Evolutionary conservation across 805 yeast species (phyloP).

Genomic region (Debaryomyces prosopidis): DNA sequence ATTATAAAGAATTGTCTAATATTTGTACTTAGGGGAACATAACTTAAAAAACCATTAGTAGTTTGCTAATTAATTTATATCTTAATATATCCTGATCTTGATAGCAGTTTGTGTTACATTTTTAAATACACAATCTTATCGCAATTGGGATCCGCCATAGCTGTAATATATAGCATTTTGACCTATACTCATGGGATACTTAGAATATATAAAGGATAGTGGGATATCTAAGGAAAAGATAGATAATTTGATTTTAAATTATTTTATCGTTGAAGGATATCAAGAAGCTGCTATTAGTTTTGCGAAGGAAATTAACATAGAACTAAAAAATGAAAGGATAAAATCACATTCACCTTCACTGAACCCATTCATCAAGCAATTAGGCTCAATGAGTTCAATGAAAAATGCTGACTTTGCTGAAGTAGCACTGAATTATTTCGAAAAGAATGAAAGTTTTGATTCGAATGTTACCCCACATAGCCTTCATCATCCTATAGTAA

Average conservation of each 20-base stretch:
- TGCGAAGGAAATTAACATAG: slow-evolving; percentile 54
- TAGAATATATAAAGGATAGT: background rate
- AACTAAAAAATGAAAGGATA: background rate
- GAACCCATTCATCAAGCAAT: slow-evolving; percentile 9
- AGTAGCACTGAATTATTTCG: slow-evolving; percentile 8
- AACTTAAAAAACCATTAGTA: too few species aligned
- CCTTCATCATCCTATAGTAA: slow-evolving; percentile 1
- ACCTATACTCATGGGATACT: background rate
- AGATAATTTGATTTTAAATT: slow-evolving; percentile 63
- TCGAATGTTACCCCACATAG: background rate
- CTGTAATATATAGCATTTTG: background rate
- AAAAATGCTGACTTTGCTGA: slow-evolving; percentile 15
- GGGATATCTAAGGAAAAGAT: slow-evolving; percentile 34
- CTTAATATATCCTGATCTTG: too few species aligned
- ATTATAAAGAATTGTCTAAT: slow-evolving; percentile 1
- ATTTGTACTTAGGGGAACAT: too few species aligned
- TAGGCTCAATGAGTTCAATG: slow-evolving; percentile 8
- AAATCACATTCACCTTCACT: background rate
- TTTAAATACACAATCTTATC: background rate
- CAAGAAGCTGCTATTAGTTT: slow-evolving; percentile 64
- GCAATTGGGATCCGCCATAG: background rate
- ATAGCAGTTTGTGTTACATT: too few species aligned
- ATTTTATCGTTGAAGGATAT: slow-evolving; percentile 76
- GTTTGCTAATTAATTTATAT: too few species aligned
- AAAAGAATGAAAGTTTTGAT: background rate